These are phyloP conservation scores for Eimeria acervulina DNA, from an alignment of 169 alveolate genomes.

Conservation along the genomic window DNA sequence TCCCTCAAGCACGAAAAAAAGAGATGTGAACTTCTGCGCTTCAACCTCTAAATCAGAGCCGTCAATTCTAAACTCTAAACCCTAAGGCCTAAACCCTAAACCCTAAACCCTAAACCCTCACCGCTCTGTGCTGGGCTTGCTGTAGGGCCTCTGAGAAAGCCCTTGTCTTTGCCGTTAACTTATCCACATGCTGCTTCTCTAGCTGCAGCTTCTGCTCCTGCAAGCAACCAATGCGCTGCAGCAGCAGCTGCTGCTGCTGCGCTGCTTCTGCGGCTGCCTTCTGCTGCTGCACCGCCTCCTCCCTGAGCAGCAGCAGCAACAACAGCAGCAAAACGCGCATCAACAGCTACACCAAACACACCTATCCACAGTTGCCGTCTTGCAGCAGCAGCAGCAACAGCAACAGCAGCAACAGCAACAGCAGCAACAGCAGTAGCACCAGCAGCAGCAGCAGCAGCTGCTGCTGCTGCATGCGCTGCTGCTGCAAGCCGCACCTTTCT, in stretches of 20 bases:
- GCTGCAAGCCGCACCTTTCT: constrained; percentile 48
- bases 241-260: constrained; percentile 78
- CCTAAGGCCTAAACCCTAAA: constrained; percentile 48
- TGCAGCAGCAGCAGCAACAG: constrained; percentile 42
- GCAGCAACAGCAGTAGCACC: neutral
- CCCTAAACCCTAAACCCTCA: constrained; percentile 55
- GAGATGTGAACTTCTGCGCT: neutral
- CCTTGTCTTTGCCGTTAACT: constrained; percentile 18
- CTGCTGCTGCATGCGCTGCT: constrained; percentile 10
- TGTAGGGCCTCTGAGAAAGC: constrained; percentile 63
- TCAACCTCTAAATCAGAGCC: neutral
- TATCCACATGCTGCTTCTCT: constrained; percentile 66
- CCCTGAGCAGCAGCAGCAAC: neutral
- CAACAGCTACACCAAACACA: neutral
- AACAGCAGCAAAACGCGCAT: neutral
- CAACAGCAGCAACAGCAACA: neutral
- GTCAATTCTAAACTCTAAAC: neutral
- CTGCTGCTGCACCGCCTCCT: constrained; percentile 57
- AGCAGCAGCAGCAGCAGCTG: neutral
- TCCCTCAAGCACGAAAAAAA: neutral
- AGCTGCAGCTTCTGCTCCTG: constrained; percentile 73
- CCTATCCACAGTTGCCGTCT: neutral
- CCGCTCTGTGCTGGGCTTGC: constrained; percentile 68
- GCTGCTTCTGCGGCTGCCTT: constrained; percentile 71
- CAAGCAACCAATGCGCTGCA: constrained; percentile 46